Base-by-base conservation (phyloP, 495 filamentous ascomycete species). In the Penicillium manginii region DNA sequence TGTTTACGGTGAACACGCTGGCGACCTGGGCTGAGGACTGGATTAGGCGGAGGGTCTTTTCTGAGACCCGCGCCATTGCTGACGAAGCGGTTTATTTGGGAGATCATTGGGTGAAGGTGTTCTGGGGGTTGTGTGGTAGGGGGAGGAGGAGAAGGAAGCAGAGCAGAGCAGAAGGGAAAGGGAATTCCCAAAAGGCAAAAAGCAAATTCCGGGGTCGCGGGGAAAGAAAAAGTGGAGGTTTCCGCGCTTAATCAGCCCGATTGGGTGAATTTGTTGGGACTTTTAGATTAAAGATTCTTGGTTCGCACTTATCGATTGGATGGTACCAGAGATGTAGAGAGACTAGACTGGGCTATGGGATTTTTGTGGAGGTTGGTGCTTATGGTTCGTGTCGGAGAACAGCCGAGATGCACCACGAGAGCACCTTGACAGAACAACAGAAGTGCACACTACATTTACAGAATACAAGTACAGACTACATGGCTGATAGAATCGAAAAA, bases 31-130 rank as follows among this genome's bases (percentile, higher is more conserved):
- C 66, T 26, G 81, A 32, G 37, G 83, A 68, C 68, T 90, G 86
- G 57, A 88, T 63, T 54, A 86, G 70, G 40, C 86, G 84, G 59
- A 89, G 77, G 40, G 80, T 83, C 58, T 85, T 83, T 61, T 90
- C 87, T 14, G n/a, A 89, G 76, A 4, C 86, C 87, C 49, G 71
- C 56, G 32, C 59, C 66, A 5, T 67, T 60, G 42, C 66, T 69
- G 23, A 72, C 59, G 65, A 79, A 79, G 29, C 70, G 72, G n/a
- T 63, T 63, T 48, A 77, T 65, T 55, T 74, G 67, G 7, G 59
- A 53, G 39, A 73, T 59, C 62, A 66, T 59, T 35, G 53, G 11
- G 33, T n/a, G 42, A 15, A 26, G 6, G 6, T 7, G 3, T 8
- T 6, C 51, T 52, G 6, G 31, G 23, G 18, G 0, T 8, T 42